A percentile compares a stretch with the other conserved stretches of the same genome.
phyloP scores from a whole-genome alignment of 2,329 filamentous ascomycete genomes.

The Neopestalotiopsis sp. region DNA sequence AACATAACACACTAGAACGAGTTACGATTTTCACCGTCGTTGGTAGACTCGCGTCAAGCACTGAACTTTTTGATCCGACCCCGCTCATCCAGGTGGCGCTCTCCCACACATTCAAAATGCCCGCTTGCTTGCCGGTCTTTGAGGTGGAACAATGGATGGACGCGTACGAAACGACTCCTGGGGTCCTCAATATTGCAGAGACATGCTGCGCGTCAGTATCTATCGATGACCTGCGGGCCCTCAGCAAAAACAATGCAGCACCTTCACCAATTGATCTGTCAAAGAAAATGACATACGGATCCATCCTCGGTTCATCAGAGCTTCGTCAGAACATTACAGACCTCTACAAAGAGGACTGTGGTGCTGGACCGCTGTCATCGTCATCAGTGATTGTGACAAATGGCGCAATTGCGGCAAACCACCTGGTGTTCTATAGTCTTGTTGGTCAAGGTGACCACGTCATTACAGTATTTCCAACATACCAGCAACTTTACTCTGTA shows the following conservation, averaged over 20 bases:
- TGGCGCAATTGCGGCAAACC: constrained; percentile 86
- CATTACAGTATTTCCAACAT: constrained; percentile 85
- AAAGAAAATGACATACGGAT: constrained; percentile 72
- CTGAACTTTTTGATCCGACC: too few species aligned
- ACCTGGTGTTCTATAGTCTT: constrained; percentile 76
- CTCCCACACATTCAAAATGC: too few species aligned
- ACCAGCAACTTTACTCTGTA: constrained; percentile 82
- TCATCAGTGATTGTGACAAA: constrained; percentile 78
- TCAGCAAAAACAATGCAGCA: constrained; percentile 60
- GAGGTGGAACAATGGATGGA: constrained; percentile 76
- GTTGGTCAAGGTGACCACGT: constrained; percentile 80
- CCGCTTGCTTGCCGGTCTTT: constrained; percentile 56
- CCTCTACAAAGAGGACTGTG: constrained; percentile 65
- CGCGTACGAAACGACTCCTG: constrained; percentile 60
- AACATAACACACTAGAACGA: too few species aligned
- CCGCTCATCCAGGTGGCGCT: too few species aligned
- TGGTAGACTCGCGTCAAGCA: too few species aligned
- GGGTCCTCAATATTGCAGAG: constrained; percentile 75
- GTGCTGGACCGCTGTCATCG: constrained; percentile 38
- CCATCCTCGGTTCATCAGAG: constrained; percentile 70
- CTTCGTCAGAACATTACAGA: constrained; percentile 69
- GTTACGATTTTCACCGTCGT: too few species aligned
- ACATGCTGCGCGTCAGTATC: constrained; percentile 80
- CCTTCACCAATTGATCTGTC: constrained; percentile 54
- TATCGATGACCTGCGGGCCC: constrained; percentile 65